phyloP scores from a whole-genome alignment of 108 stramenopile species.

The Nitzschia putrida region DNA sequence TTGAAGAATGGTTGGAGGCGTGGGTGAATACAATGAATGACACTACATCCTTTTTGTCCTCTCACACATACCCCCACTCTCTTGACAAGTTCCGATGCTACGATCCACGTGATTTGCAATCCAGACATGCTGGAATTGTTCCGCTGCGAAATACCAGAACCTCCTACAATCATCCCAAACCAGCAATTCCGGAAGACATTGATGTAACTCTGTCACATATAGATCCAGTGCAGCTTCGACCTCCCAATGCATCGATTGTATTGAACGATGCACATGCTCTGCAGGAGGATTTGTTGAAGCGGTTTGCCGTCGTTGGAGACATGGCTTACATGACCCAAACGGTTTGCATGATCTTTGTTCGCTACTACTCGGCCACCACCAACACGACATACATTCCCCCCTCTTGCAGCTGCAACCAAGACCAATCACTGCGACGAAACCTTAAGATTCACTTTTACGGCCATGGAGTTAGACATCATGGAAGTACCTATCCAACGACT shows the following conservation, averaged over 20 bases:
- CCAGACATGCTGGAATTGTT: slow-evolving; percentile 1
- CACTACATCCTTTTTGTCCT: not conserved
- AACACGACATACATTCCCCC: not conserved
- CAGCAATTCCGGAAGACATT: not conserved
- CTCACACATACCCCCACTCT: not conserved
- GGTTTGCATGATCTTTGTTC: slow-evolving; percentile 1
- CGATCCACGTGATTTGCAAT: slow-evolving; percentile 16
- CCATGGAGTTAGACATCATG: slow-evolving; percentile 22
- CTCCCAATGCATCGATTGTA: not conserved
- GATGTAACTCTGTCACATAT: not conserved
- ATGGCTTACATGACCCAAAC: not conserved
- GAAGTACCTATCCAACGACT: slow-evolving; percentile 3
- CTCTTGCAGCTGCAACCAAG: not conserved
- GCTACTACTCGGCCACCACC: not conserved
- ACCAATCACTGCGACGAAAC: not conserved
- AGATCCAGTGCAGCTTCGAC: not conserved
- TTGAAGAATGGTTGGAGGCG: slow-evolving; percentile 10
- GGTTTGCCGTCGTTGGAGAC: too few relatives aligned
- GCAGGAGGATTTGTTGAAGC: not conserved
- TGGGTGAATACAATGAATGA: slow-evolving; percentile 11
- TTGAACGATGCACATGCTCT: slow-evolving; percentile 1
- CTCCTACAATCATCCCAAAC: not conserved
- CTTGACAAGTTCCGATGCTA: slow-evolving; percentile 8
- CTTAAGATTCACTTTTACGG: slow-evolving; percentile 17
- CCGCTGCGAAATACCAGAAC: not conserved